Evolutionary conservation across 176 grass and related monocot genomes (phyloP).

Genomic region (Chrysopogon serrulatus): DNA sequence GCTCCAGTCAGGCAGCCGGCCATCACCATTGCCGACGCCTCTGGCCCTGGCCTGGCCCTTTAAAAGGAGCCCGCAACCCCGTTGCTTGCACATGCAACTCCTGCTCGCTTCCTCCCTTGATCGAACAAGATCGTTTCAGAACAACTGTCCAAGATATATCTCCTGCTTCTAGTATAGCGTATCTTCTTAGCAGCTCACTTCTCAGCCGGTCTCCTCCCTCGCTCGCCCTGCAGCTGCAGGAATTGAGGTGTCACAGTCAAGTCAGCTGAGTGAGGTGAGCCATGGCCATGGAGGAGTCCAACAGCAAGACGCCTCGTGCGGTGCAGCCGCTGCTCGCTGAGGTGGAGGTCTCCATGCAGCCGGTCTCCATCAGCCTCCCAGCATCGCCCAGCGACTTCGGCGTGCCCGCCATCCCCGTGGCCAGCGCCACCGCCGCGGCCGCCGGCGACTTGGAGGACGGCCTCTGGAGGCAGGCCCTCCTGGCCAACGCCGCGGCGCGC

Average conservation of each 20-base stretch:
- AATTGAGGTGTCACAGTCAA: neutral
- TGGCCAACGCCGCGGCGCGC: neutral
- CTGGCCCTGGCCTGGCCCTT: neutral
- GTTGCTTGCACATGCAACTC: constrained; percentile 14
- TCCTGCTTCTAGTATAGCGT: neutral
- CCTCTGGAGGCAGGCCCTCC: neutral
- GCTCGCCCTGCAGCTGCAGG: neutral
- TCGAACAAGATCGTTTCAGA: neutral
- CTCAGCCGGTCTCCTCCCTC: neutral
- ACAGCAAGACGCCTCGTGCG: neutral
- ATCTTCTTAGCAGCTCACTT: neutral
- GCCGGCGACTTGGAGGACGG: neutral
- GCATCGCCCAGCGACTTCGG: constrained; percentile 47
- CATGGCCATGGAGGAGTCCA: constrained; percentile 26
- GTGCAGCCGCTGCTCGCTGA: constrained; percentile 40
- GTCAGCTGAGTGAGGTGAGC: neutral
- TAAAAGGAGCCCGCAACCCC: neutral
- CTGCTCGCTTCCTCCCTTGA: neutral
- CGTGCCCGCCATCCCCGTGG: neutral
- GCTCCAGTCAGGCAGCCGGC: neutral
- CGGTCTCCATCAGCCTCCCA: constrained; percentile 76
- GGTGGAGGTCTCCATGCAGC: constrained; percentile 34
- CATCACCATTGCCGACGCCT: neutral
- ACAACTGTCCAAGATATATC: neutral
- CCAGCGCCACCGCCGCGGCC: no score